phyloP scores from a whole-genome alignment of 2,329 filamentous ascomycete genomes.

The Blumeriella jaapii region DNA sequence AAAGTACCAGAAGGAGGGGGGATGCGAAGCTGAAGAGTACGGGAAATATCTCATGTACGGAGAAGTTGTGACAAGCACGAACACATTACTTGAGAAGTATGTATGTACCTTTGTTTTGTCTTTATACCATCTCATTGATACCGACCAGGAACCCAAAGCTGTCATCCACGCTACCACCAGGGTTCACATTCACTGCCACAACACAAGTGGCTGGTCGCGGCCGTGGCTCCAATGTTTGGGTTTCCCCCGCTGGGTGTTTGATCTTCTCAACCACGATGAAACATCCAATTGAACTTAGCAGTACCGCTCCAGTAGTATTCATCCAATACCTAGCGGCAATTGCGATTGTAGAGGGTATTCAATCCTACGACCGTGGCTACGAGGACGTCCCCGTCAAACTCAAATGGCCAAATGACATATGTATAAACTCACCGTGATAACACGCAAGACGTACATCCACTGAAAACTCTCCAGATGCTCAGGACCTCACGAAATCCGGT shows the following conservation, averaged over 20 bases:
- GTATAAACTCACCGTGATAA: conserved; percentile 33
- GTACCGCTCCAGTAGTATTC: conserved; percentile 74
- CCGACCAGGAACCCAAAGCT: conserved; percentile 58
- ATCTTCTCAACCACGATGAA: conserved; percentile 84
- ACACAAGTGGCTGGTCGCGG: conserved; percentile 82
- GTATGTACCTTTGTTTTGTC: too few relatives aligned
- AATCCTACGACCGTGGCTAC: conserved; percentile 68
- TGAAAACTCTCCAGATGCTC: conserved; percentile 40
- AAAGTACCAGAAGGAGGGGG: conserved; percentile 47
- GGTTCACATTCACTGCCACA: conserved; percentile 81
- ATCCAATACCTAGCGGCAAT: conserved; percentile 87
- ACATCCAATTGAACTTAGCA: conserved; percentile 63
- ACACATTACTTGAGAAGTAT: conserved; percentile 82
- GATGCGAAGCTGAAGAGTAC: conserved; percentile 51
- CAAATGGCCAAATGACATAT: conserved; percentile 98
- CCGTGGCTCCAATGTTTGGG: conserved; percentile 87
- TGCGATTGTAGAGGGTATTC: conserved; percentile 74
- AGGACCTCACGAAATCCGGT: conserved; percentile 45
- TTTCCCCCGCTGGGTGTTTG: conserved; percentile 74
- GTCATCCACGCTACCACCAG: conserved; percentile 63
- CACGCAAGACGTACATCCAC: background rate
- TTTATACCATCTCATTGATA: conserved; percentile 13
- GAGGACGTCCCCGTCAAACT: conserved; percentile 66
- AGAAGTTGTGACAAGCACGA: conserved; percentile 88
- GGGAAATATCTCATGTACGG: conserved; percentile 74